Conservation (phyloP, 2,329 filamentous ascomycete species). For the Colletotrichum sp. region DNA sequence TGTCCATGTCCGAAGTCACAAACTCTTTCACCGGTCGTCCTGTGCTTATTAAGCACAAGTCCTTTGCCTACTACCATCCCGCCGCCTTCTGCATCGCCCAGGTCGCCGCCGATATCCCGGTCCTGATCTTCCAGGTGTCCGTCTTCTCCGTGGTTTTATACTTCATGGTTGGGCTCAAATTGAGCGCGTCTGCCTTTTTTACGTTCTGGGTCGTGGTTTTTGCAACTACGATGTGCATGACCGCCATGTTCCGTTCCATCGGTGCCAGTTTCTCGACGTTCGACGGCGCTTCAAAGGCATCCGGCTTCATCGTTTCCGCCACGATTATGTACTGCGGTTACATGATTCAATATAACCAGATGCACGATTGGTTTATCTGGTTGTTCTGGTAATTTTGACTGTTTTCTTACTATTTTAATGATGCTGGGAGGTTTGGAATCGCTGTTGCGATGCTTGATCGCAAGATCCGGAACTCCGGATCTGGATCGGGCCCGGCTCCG, state of each 20-base stretch:
- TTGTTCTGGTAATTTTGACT: slow-evolving; percentile 48
- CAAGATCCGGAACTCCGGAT: too few species aligned
- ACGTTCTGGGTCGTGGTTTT: slow-evolving; percentile 63
- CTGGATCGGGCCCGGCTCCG: too few species aligned
- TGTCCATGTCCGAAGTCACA: slow-evolving; percentile 70
- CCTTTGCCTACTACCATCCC: slow-evolving; percentile 62
- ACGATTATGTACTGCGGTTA: slow-evolving; percentile 68
- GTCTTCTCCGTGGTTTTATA: slow-evolving; percentile 63
- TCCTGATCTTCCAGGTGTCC: slow-evolving; percentile 62
- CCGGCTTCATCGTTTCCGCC: slow-evolving; percentile 53
- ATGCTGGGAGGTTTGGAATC: not conserved
- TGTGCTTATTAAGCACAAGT: slow-evolving; percentile 62
- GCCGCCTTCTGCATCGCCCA: slow-evolving; percentile 63
- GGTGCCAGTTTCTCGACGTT: slow-evolving; percentile 61
- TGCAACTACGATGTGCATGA: slow-evolving; percentile 59
- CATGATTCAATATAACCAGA: slow-evolving; percentile 63
- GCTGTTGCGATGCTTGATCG: too few species aligned
- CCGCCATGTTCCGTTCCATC: slow-evolving; percentile 59
- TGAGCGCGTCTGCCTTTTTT: slow-evolving; percentile 60
- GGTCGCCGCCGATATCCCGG: slow-evolving; percentile 57
- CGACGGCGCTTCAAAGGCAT: slow-evolving; percentile 62
- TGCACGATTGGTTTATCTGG: slow-evolving; percentile 69
- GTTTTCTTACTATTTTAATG: not conserved
- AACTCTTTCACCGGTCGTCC: slow-evolving; percentile 65
- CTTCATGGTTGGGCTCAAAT: slow-evolving; percentile 65